Evolutionary conservation across 495 filamentous ascomycete species (phyloP), one percentile per base, ranked within the genome.

Genomic region (Daldinia grandis): DNA sequence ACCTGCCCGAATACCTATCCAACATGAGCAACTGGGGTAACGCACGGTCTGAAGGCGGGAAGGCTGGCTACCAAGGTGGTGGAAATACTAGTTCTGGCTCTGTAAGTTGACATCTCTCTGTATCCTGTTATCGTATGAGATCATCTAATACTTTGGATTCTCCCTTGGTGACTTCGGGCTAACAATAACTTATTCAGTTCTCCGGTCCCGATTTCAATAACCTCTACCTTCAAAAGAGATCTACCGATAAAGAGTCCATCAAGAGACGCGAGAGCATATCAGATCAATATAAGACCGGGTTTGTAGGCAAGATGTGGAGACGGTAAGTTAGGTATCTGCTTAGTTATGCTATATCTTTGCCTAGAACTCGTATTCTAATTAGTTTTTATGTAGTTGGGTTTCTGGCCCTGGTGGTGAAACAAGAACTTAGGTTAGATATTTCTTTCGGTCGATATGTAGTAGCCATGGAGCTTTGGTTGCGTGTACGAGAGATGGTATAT

Each of bases 191-290:
- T 58, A 1, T 40, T 1, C 21, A 68, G 65, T 55, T 57, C 12
- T 56, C 58, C 17, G 65, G 65, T 0, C 65, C 65, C 4, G 30
- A 57, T 15, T 68, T 47, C 30, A 62, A 57, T 9, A 50, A 38
- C 17, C 50, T 68, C n/a, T 56, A 47, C 17, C 4, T 50, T 17
- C 65, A 68, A 17, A 68, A 68, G 58, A 47, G 65, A 17, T 50
- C 65, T 2, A 44, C 28, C 1, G 65, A 62, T n/a, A 15, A 47
- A 21, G 65, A 37, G 19, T 62, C 65, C 0, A 2, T 49, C 14
- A 62, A 62, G 8, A 61, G 58, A 30, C 65, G 65, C 7, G 30
- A 61, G 37, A 68, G 65, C 28, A 62, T 68, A 38, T n/a, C 58
- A 5, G 58, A 68, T 3, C 66, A 68, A 28, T 62, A 62, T 5